Percentiles rank a stretch among this genome's conserved stretches.
phyloP scores from a whole-genome alignment of 2,329 filamentous ascomycete species.

The Fusarium graminum region DNA sequence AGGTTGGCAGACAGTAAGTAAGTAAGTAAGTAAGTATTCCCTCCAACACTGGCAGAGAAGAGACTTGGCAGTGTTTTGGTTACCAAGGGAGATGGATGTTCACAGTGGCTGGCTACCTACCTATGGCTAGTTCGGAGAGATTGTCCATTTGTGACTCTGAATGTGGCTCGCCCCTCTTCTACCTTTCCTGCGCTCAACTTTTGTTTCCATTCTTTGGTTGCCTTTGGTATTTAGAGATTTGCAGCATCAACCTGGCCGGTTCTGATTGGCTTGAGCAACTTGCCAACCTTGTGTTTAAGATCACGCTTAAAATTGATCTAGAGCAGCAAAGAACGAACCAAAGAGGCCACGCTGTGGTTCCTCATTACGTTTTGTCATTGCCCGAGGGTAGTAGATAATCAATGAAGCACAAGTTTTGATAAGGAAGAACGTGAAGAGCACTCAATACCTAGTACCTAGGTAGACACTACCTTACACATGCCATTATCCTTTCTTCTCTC shows the following conservation, averaged over 20 bases:
- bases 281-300: constrained; percentile 33
- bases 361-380: constrained; percentile 28
- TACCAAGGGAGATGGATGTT: constrained; percentile 46
- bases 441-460: too few relatives aligned
- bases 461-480: too few relatives aligned
- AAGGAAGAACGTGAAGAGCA: background rate
- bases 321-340: constrained; percentile 11
- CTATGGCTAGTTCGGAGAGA: constrained; percentile 1
- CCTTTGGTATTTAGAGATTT: constrained; percentile 20
- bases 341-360: constrained; percentile 23
- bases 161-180: constrained; percentile 10
- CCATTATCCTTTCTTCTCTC: too few relatives aligned
- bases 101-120: constrained; percentile 1
- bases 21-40: too few relatives aligned
- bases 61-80: constrained; percentile 51
- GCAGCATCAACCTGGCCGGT: constrained; percentile 28
- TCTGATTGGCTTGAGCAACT: constrained; percentile 30
- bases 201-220: constrained; percentile 4
- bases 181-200: background rate
- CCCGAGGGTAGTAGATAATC: background rate
- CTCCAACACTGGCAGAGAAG: constrained; percentile 30
- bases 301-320: constrained; percentile 24
- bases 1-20: background rate
- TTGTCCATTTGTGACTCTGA: constrained; percentile 11
- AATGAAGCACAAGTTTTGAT: background rate